Evolutionary conservation across 345 rosid species (phyloP).

Genomic region (Luvunga scandens): DNA sequence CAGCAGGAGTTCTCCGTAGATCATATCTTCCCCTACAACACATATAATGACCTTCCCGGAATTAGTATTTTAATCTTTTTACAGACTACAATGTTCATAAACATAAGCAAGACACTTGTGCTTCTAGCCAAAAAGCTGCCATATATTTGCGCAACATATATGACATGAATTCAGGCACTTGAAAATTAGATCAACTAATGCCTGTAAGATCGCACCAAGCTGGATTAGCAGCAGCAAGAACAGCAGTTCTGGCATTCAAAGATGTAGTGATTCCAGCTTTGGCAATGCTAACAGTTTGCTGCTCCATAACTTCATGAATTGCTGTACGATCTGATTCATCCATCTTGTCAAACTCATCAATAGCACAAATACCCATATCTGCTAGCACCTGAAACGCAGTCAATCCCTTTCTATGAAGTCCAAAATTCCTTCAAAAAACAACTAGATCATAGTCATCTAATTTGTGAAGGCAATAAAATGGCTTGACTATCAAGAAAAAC

Average conservation of each 20-base stretch:
- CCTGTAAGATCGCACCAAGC: constrained; percentile 64
- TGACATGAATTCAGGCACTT: neutral
- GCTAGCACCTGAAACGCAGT: constrained; percentile 76
- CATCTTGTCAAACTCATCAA: constrained; percentile 99
- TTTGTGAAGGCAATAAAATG: neutral
- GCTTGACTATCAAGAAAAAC: neutral
- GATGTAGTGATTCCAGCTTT: constrained; percentile 99
- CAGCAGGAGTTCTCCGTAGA: constrained; percentile 91
- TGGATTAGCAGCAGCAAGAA: constrained; percentile 99
- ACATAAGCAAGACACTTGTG: neutral
- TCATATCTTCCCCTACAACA: constrained; percentile 92
- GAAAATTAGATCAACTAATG: constrained; percentile 4
- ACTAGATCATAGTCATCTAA: neutral
- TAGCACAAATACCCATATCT: constrained; percentile 99
- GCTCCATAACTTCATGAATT: constrained; percentile 99
- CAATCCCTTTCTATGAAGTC: constrained; percentile 9
- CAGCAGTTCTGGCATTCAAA: constrained; percentile 92
- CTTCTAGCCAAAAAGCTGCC: neutral
- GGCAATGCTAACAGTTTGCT: constrained; percentile 99
- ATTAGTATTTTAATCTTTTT: constrained; percentile 9
- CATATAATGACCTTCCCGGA: constrained; percentile 7
- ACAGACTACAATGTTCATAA: neutral
- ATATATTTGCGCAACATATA: neutral
- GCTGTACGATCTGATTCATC: constrained; percentile 98
- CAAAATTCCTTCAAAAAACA: constrained; percentile 14